A percentile compares a stretch with the other conserved stretches of the same genome.
Conservation (phyloP, 768 basidiomycete genomes). For the Pleurotus citrinopileatus region DNA sequence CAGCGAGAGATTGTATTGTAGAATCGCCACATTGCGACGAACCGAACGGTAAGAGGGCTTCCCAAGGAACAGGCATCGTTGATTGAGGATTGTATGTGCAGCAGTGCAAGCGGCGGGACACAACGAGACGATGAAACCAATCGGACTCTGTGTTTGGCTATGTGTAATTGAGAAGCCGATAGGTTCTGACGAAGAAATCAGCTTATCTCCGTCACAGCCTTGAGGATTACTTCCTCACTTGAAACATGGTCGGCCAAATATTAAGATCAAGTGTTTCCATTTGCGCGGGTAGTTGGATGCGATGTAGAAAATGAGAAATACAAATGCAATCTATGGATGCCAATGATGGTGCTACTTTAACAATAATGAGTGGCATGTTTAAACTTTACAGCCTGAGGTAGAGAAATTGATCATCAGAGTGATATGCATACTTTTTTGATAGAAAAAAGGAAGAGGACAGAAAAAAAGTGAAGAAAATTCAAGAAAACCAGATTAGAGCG, state of each 20-base stretch:
- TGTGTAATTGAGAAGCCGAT: slow-evolving; percentile 1
- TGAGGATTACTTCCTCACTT: background rate
- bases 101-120: slow-evolving; percentile 2
- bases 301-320: background rate
- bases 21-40: too few species aligned
- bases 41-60: slow-evolving; percentile 97
- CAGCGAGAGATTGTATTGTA: too few species aligned
- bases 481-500: background rate
- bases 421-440: background rate
- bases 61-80: slow-evolving; percentile 94
- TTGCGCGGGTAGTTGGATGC: background rate
- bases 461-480: background rate
- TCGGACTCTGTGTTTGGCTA: slow-evolving; percentile 4
- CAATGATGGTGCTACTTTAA: background rate
- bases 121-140: slow-evolving; percentile 5
- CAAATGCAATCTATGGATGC: background rate
- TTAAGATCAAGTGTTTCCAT: background rate
- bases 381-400: too few species aligned
- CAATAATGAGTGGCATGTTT: background rate
- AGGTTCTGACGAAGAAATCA: too few species aligned
- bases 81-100: slow-evolving; percentile 14
- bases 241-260: background rate
- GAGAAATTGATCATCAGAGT: background rate
- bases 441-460: background rate
- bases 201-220: slow-evolving; percentile 2